Percentiles rank a stretch among this genome's conserved stretches.
Conservation (phyloP, 2,329 filamentous ascomycete species). For the Monilinia vaccinii-corymbosi region DNA sequence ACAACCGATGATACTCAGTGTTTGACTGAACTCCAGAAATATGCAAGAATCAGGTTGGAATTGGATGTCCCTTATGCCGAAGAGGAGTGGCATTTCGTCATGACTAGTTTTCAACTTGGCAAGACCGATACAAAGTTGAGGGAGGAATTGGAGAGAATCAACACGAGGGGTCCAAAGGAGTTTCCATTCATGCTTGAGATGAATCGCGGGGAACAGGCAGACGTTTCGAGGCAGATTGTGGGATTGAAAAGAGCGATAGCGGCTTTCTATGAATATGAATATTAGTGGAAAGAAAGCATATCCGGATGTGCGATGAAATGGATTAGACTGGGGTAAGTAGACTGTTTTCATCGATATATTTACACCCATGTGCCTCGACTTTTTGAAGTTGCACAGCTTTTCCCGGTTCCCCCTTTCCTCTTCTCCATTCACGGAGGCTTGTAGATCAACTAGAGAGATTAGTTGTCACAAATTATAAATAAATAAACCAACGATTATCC, state of each 20-base stretch:
- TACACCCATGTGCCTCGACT: background rate
- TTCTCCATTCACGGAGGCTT: background rate
- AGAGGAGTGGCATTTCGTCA: background rate
- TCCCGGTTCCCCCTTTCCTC: background rate
- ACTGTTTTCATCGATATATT: background rate
- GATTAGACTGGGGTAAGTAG: background rate
- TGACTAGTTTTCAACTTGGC: background rate
- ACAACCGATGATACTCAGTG: background rate
- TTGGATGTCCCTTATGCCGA: background rate
- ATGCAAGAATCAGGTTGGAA: background rate
- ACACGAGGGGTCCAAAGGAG: background rate
- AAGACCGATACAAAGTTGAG: background rate
- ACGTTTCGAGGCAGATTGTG: background rate
- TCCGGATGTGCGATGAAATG: background rate
- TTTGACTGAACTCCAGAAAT: background rate
- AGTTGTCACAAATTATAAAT: background rate
- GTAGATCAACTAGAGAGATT: background rate
- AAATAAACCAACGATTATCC: background rate
- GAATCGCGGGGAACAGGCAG: background rate
- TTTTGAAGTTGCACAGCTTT: background rate
- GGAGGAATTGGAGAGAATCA: background rate
- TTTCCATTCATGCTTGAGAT: background rate
- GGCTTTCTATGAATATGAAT: background rate
- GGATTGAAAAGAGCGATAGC: background rate
- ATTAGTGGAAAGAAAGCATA: background rate